These are phyloP conservation scores for Collybia nuda DNA, from an alignment of 768 basidiomycete species.

Conservation along the genomic window DNA sequence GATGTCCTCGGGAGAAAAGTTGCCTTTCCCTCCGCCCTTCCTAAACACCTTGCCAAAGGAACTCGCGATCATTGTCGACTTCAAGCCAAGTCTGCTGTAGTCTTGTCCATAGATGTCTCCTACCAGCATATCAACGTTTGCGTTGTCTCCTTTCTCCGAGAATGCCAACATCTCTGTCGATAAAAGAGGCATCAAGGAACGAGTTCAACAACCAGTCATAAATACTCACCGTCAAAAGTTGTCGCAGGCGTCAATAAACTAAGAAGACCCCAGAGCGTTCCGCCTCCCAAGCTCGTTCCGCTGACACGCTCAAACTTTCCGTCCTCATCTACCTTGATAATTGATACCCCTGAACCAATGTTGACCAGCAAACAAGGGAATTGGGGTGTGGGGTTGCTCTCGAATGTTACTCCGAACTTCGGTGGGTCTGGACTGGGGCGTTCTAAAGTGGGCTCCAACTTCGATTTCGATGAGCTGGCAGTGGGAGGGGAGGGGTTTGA, in stretches of 20 bases:
- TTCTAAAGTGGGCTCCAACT: slow-evolving; percentile 42
- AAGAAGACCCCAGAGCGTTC: slow-evolving; percentile 94
- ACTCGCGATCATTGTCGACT: slow-evolving; percentile 97
- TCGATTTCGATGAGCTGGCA: slow-evolving; percentile 15
- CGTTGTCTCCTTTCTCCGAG: slow-evolving; percentile 93
- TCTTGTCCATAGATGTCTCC: slow-evolving; percentile 99
- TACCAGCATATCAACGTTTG: slow-evolving; percentile 95
- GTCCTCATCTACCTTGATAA: slow-evolving; percentile 96
- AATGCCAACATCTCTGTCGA: slow-evolving; percentile 89
- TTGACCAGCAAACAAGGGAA: slow-evolving; percentile 96
- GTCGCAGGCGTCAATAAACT: slow-evolving; percentile 94
- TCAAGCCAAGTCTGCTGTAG: slow-evolving; percentile 91
- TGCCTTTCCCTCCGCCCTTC: slow-evolving; percentile 75
- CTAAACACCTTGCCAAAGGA: slow-evolving; percentile 99
- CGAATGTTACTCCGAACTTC: slow-evolving; percentile 85
- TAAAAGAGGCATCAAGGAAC: neutral
- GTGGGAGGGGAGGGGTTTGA: slow-evolving; percentile 14
- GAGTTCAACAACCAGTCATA: slow-evolving; percentile 5
- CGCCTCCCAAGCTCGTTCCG: slow-evolving; percentile 95
- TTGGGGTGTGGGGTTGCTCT: slow-evolving; percentile 79
- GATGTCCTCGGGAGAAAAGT: slow-evolving; percentile 90
- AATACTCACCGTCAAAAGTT: slow-evolving; percentile 86
- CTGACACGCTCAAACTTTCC: slow-evolving; percentile 95
- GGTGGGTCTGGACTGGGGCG: slow-evolving; percentile 92
- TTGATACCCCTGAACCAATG: slow-evolving; percentile 96